phyloP scores from a whole-genome alignment of 2,329 filamentous ascomycete genomes.

The Cordyceps cateniannulata region DNA sequence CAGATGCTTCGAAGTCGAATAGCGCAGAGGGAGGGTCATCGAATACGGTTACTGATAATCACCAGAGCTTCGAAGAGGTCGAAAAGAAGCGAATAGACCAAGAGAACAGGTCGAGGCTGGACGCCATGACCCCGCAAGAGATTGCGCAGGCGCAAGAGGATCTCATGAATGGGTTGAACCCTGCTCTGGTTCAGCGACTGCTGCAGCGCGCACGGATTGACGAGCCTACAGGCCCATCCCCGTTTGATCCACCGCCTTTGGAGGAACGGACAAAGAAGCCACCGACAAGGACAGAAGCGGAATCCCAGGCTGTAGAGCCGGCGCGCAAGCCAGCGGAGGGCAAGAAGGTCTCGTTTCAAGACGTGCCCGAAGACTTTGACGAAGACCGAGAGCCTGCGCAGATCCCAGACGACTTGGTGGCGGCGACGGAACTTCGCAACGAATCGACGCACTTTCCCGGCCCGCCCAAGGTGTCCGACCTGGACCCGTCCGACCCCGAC shows the following conservation, averaged over 20 bases:
- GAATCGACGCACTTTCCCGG: slow-evolving; percentile 56
- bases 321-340: slow-evolving; percentile 8
- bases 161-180: slow-evolving; percentile 69
- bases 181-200: slow-evolving; percentile 68
- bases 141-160: slow-evolving; percentile 77
- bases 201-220: slow-evolving; percentile 72
- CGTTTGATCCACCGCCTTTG: slow-evolving; percentile 33
- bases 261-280: slow-evolving; percentile 12
- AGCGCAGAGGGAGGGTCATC: slow-evolving; percentile 9
- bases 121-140: slow-evolving; percentile 72
- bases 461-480: slow-evolving; percentile 53
- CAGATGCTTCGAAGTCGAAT: not conserved
- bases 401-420: slow-evolving; percentile 36
- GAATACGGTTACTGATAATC: not conserved
- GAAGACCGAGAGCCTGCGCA: slow-evolving; percentile 36
- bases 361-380: slow-evolving; percentile 26
- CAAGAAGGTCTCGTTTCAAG: slow-evolving; percentile 19
- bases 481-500: slow-evolving; percentile 75
- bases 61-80: slow-evolving; percentile 32
- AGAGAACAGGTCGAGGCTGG: slow-evolving; percentile 70
- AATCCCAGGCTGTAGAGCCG: not conserved
- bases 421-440: slow-evolving; percentile 32
- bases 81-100: slow-evolving; percentile 71
- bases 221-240: slow-evolving; percentile 40
- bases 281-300: not conserved